Base-by-base conservation (phyloP, 129 eudicot genomes). In the Kitagawia praeruptora region DNA sequence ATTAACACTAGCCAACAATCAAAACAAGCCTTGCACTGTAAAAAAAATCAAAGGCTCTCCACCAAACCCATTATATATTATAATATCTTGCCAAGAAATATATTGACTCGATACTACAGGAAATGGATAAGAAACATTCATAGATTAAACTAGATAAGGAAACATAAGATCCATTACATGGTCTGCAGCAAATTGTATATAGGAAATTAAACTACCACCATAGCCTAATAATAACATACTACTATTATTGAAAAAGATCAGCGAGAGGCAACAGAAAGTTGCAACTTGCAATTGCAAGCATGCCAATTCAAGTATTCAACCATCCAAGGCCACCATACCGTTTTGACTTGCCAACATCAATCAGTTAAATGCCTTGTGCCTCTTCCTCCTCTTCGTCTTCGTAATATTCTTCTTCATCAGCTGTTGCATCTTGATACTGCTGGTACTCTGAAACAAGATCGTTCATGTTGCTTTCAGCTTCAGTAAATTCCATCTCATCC, bases 401-500 rank as follows among this genome's bases (percentile, higher is more conserved):
- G 3, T 70, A 70, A 37, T 70, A 37, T 3, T 39, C 75, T 3
- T 37, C 75, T 48, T 70, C 75, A 39, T 70, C 75, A 39, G 75
- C 75, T 70, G 75, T 70, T 16, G 75, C 75, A 70, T 70, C 75
- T 39, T 70, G 75, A 47, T 70, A 70, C 28, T 70, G 75, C 48
- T 70, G 75, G 46, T 70, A 70, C 75, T 70, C 75, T 0, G 75
- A 70, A 37, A 70, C 75, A 18, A 70, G 42, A 70, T 70, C 75
- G 6, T 70, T 70, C 75, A 70, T 70, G 23, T 70, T 70, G 25
- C 75, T 70, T 70, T 70, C 75, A 16, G 75, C 75, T 39, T 70
- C 75, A 37, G 75, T 70, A 28, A 70, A 70, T 70, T 70, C 75
- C 75, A 70, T 70, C 46, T 70, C 75, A 19, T 70, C 75, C 75